Percentiles rank a stretch among this genome's conserved stretches.
Evolutionary conservation across 306 rosid genomes (phyloP).

Genomic region (Vigna hirtella): DNA sequence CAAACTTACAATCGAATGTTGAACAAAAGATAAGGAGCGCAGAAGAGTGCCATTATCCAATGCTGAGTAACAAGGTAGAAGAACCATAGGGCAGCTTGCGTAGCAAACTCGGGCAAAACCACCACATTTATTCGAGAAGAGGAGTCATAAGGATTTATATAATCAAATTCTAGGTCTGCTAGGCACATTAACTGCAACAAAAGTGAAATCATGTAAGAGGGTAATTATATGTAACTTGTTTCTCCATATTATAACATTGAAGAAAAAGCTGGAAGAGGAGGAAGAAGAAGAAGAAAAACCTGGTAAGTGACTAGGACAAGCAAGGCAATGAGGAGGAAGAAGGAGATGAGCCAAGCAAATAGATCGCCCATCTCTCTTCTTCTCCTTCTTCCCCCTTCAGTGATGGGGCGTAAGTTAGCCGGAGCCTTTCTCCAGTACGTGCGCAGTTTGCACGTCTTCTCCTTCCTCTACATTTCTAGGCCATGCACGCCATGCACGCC

Average conservation of each 20-base stretch:
- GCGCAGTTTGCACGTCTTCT: slow-evolving; percentile 17
- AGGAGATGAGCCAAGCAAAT: slow-evolving; percentile 83
- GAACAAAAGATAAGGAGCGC: slow-evolving; percentile 76
- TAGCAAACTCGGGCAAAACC: slow-evolving; percentile 73
- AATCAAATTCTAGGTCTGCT: slow-evolving; percentile 94
- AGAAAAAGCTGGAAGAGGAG: not conserved
- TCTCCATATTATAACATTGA: not conserved
- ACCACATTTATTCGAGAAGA: slow-evolving; percentile 72
- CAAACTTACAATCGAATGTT: slow-evolving; percentile 73
- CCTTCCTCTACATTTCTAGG: slow-evolving; percentile 2
- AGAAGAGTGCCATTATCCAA: slow-evolving; percentile 79
- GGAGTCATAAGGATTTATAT: slow-evolving; percentile 91
- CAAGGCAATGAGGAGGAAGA: slow-evolving; percentile 78
- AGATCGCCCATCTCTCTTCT: slow-evolving; percentile 71
- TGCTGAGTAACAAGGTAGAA: slow-evolving; percentile 79
- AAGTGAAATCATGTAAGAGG: not conserved
- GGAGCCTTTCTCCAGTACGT: not conserved
- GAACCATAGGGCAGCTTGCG: slow-evolving; percentile 62
- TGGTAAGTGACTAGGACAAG: slow-evolving; percentile 81
- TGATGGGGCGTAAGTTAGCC: slow-evolving; percentile 24
- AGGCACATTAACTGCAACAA: slow-evolving; percentile 93
- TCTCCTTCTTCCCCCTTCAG: not conserved
- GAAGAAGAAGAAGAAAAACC: slow-evolving; percentile 48
- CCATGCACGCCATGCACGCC: not conserved
- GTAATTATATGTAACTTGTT: too few relatives aligned